Conservation (phyloP, 768 basidiomycete genomes). For the Tulasnella sp. region DNA sequence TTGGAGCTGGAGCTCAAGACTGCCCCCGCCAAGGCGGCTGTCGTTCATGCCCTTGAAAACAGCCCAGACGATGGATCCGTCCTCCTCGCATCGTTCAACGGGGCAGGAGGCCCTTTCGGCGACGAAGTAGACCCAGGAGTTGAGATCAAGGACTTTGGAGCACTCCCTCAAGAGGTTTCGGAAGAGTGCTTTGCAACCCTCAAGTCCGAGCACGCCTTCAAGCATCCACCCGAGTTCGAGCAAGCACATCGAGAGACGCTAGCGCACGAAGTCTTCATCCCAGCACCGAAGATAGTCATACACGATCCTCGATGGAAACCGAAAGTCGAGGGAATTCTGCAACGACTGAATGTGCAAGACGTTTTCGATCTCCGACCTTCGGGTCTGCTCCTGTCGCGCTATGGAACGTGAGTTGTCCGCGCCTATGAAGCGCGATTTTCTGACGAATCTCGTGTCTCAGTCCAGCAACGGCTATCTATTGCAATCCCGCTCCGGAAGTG, state of each 20-base stretch:
- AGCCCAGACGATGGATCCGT: constrained; percentile 12
- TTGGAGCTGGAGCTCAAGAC: not conserved
- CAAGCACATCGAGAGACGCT: constrained; percentile 1
- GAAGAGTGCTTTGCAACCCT: not conserved
- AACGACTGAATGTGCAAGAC: constrained; percentile 14
- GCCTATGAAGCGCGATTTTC: not conserved
- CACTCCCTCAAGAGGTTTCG: constrained; percentile 10
- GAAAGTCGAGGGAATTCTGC: not conserved
- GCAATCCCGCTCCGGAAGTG: constrained; percentile 7
- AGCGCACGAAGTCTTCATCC: not conserved
- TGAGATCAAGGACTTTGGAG: constrained; percentile 6
- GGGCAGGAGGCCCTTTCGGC: constrained; percentile 15
- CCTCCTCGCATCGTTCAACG: not conserved
- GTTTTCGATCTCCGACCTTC: not conserved
- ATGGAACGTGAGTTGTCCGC: constrained; percentile 15
- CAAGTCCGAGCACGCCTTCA: not conserved
- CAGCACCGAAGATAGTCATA: not conserved
- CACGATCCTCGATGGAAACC: not conserved
- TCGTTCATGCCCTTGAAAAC: constrained; percentile 7
- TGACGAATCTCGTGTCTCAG: not conserved
- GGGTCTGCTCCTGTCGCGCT: constrained; percentile 2
- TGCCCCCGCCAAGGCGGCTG: not conserved
- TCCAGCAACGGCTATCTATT: not conserved
- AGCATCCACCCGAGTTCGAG: not conserved
- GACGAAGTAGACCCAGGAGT: constrained; percentile 1